Percentiles rank a stretch among this genome's conserved stretches.
Conservation (phyloP, 73 alveolate genomes). For the Paramecium caudatum region DNA sequence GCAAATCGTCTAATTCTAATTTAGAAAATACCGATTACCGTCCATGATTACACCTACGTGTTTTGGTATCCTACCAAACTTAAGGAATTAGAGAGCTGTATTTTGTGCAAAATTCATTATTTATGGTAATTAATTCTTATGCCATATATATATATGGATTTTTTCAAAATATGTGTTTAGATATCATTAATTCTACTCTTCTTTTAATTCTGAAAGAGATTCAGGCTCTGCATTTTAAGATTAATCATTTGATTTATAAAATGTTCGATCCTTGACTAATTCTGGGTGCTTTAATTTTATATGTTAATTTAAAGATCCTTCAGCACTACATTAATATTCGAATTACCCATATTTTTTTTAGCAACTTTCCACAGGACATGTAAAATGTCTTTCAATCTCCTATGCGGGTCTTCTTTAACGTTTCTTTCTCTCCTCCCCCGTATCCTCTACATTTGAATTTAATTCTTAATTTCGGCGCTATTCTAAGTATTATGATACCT, state of each 20-base stretch:
- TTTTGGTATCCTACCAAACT: conserved; percentile 79
- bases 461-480: conserved; percentile 65
- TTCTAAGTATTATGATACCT: conserved; percentile 43
- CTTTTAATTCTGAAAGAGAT: background rate
- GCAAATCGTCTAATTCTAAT: conserved; percentile 79
- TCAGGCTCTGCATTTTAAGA: conserved; percentile 44
- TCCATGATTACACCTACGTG: conserved; percentile 85
- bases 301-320: conserved; percentile 70
- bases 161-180: too few species aligned
- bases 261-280: conserved; percentile 63
- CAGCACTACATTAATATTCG: conserved; percentile 48
- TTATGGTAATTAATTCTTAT: conserved; percentile 47
- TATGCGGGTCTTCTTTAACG: conserved; percentile 72
- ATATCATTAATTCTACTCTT: conserved; percentile 29
- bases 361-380: conserved; percentile 76
- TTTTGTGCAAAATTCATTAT: conserved; percentile 13
- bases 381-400: conserved; percentile 75
- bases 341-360: conserved; percentile 72
- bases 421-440: conserved; percentile 70
- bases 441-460: conserved; percentile 64
- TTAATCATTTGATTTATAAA: conserved; percentile 61
- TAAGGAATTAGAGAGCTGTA: background rate
- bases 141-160: too few species aligned
- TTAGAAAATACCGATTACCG: conserved; percentile 78
- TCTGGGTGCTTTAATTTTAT: conserved; percentile 75